Conservation (phyloP, 2,329 filamentous ascomycete genomes). For the Triangularia verruculosa region DNA sequence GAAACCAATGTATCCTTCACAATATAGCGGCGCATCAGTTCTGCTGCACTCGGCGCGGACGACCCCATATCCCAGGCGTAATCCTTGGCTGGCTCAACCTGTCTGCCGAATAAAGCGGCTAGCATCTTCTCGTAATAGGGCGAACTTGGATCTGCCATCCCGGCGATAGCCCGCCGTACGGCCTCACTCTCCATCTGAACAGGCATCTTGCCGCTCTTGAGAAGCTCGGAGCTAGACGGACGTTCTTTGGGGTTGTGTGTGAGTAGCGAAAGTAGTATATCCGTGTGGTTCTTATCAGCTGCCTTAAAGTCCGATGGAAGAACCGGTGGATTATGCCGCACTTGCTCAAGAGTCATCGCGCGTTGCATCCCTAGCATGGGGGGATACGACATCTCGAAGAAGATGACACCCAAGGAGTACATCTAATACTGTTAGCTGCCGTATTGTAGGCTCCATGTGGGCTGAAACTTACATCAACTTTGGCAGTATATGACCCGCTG, state of each 20-base stretch:
- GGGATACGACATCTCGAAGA: slow-evolving; percentile 92
- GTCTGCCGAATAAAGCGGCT: slow-evolving; percentile 75
- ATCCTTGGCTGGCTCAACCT: slow-evolving; percentile 76
- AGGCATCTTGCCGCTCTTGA: slow-evolving; percentile 83
- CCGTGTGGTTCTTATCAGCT: slow-evolving; percentile 68
- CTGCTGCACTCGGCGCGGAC: slow-evolving; percentile 50
- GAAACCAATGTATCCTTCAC: slow-evolving; percentile 71
- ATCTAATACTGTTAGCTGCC: slow-evolving; percentile 52
- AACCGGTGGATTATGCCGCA: slow-evolving; percentile 64
- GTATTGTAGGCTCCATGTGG: neutral
- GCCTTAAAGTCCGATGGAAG: slow-evolving; percentile 72
- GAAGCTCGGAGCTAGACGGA: slow-evolving; percentile 76
- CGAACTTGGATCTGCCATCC: slow-evolving; percentile 76
- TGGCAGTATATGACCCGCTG: slow-evolving; percentile 78
- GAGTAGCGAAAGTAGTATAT: slow-evolving; percentile 76
- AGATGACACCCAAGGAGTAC: slow-evolving; percentile 96
- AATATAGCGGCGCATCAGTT: slow-evolving; percentile 67
- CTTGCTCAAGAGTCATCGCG: slow-evolving; percentile 60
- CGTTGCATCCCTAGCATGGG: slow-evolving; percentile 63
- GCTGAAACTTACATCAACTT: slow-evolving; percentile 71
- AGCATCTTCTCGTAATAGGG: slow-evolving; percentile 89
- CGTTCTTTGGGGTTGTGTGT: slow-evolving; percentile 79
- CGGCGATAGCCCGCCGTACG: slow-evolving; percentile 76
- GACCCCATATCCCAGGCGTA: slow-evolving; percentile 71
- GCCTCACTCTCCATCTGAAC: slow-evolving; percentile 91